Conservation (phyloP, 148 eudicot genomes). For the Chenopodium formosanum region DNA sequence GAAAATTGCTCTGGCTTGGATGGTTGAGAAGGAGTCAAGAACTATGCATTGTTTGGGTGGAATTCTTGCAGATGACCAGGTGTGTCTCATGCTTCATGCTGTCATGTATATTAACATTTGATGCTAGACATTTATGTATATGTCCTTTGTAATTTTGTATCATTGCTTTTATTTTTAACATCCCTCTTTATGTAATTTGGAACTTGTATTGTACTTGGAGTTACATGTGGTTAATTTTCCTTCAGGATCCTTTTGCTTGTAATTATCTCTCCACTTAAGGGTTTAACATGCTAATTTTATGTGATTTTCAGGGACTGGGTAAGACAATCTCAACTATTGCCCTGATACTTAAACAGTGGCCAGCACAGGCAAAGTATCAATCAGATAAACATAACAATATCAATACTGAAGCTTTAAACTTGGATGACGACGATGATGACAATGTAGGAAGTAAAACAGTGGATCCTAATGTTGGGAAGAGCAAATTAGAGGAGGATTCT, state of each 20-base stretch:
- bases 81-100: slow-evolving; percentile 11
- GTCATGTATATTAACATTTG: not conserved
- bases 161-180: not conserved
- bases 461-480: slow-evolving; percentile 15
- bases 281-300: slow-evolving; percentile 8
- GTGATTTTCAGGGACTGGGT: slow-evolving; percentile 75
- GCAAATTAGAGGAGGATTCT: slow-evolving; percentile 18
- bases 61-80: slow-evolving; percentile 99
- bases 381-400: slow-evolving; percentile 34
- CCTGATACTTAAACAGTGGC: slow-evolving; percentile 70
- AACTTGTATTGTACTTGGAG: not conserved
- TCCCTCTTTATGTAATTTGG: not conserved
- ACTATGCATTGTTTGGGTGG: slow-evolving; percentile 80
- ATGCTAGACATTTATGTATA: not conserved
- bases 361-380: slow-evolving; percentile 52
- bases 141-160: not conserved
- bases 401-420: slow-evolving; percentile 69
- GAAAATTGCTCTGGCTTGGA: slow-evolving; percentile 99
- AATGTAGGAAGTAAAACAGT: slow-evolving; percentile 26
- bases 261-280: not conserved
- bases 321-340: slow-evolving; percentile 93
- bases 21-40: slow-evolving; percentile 81
- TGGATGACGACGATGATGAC: slow-evolving; percentile 81
- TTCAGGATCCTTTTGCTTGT: not conserved
- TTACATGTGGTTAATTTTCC: not conserved